These are phyloP conservation scores for Phtheirospermum japonicum DNA, from an alignment of 257 asterid species.

Conservation along the genomic window DNA sequence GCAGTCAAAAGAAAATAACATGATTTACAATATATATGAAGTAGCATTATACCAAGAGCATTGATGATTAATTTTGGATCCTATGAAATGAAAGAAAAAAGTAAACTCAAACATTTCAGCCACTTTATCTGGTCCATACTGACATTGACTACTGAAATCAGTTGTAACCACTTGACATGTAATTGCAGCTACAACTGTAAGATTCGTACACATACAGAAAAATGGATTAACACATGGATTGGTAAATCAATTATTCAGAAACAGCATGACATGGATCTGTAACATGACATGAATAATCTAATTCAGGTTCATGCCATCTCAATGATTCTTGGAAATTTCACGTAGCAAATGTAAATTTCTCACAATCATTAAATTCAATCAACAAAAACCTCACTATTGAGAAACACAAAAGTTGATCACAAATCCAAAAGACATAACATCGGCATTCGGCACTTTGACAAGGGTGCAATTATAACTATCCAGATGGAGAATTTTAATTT, in stretches of 20 bases:
- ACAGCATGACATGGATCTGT: neutral
- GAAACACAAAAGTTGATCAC: neutral
- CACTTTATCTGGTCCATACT: no score
- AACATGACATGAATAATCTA: conserved; percentile 11
- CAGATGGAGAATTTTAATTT: neutral
- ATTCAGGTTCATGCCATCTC: neutral
- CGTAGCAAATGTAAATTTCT: neutral
- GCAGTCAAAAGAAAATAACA: no score
- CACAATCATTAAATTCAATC: neutral
- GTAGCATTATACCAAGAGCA: no score
- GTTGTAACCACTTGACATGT: neutral
- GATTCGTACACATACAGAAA: neutral
- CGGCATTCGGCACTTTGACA: neutral
- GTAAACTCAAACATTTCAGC: conserved; percentile 14
- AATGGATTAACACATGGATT: neutral
- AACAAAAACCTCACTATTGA: neutral
- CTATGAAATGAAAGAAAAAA: conserved; percentile 5
- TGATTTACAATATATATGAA: no score
- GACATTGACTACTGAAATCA: neutral
- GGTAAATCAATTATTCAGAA: neutral
- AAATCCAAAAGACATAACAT: neutral
- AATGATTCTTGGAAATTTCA: neutral
- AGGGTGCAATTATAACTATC: neutral
- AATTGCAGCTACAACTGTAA: neutral
- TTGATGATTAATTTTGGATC: conserved; percentile 7